phyloP scores from a whole-genome alignment of 441 rosid species.

The Macaranga tanarius region DNA sequence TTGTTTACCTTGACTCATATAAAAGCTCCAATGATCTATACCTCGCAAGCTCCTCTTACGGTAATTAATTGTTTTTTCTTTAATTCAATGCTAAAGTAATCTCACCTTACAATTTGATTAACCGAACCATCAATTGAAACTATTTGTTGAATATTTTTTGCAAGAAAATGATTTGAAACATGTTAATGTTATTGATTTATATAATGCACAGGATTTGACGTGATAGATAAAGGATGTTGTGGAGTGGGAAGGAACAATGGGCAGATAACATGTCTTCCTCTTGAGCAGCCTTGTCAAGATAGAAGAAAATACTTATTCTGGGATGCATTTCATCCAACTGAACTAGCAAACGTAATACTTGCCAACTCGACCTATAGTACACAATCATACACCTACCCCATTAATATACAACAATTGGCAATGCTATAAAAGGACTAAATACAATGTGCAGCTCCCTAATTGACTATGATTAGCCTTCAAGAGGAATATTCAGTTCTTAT shows the following conservation, averaged over 20 bases:
- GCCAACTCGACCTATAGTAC: slow-evolving; percentile 57
- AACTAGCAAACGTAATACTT: slow-evolving; percentile 53
- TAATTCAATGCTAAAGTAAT: too few relatives aligned
- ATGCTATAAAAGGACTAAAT: slow-evolving; percentile 26
- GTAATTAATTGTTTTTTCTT: slow-evolving; percentile 28
- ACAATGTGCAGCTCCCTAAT: too few relatives aligned
- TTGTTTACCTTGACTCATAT: slow-evolving; percentile 68
- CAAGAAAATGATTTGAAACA: too few relatives aligned
- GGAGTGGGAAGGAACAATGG: slow-evolving; percentile 94
- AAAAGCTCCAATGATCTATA: slow-evolving; percentile 54
- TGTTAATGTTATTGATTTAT: too few relatives aligned
- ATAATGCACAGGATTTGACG: slow-evolving; percentile 60
- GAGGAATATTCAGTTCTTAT: too few relatives aligned
- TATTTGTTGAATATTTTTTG: too few relatives aligned
- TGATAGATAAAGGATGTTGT: slow-evolving; percentile 80
- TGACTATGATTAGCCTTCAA: too few relatives aligned
- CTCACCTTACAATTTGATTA: too few relatives aligned
- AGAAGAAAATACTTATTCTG: slow-evolving; percentile 69
- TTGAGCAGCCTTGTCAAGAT: slow-evolving; percentile 60
- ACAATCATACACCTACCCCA: slow-evolving; percentile 58
- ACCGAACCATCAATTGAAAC: too few relatives aligned
- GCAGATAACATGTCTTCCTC: slow-evolving; percentile 82
- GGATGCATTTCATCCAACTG: slow-evolving; percentile 95
- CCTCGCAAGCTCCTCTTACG: slow-evolving; percentile 42
- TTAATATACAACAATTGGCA: slow-evolving; percentile 66